Percentiles rank a stretch among this genome's conserved stretches.
Conservation (phyloP, 2,329 filamentous ascomycete genomes). For the Epichloe typhina region DNA sequence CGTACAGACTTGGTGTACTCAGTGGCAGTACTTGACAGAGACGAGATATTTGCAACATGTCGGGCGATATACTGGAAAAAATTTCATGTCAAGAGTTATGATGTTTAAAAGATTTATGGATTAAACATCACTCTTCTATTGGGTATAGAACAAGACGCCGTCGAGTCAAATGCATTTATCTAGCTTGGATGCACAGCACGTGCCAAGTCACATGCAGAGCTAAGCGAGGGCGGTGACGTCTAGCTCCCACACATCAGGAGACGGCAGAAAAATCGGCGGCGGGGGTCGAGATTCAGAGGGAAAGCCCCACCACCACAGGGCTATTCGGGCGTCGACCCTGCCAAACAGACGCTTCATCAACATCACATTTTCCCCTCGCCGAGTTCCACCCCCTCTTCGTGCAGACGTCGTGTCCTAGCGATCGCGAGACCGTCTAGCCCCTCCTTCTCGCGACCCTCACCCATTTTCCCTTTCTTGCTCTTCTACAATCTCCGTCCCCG, state of each 20-base stretch:
- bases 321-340: conserved; percentile 22
- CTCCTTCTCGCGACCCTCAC: conserved; percentile 9
- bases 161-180: too few relatives aligned
- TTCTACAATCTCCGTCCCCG: conserved; percentile 1
- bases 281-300: conserved; percentile 10
- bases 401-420: conserved; percentile 7
- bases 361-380: conserved; percentile 15
- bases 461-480: conserved; percentile 13
- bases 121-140: too few relatives aligned
- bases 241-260: conserved; percentile 25
- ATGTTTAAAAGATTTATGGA: too few relatives aligned
- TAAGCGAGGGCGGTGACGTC: conserved; percentile 20
- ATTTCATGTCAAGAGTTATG: too few relatives aligned
- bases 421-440: conserved; percentile 12
- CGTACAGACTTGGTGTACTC: neutral
- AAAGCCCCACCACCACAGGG: conserved; percentile 26
- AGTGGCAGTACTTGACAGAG: neutral
- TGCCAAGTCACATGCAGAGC: conserved; percentile 12
- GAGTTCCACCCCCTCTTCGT: conserved; percentile 12
- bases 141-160: too few relatives aligned
- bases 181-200: conserved; percentile 5
- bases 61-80: too few relatives aligned
- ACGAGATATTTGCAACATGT: too few relatives aligned
- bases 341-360: conserved; percentile 10
- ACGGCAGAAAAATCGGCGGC: conserved; percentile 27